Base-by-base conservation (phyloP, 139 green algal genomes). In the Mychonastes homosphaera region DNA sequence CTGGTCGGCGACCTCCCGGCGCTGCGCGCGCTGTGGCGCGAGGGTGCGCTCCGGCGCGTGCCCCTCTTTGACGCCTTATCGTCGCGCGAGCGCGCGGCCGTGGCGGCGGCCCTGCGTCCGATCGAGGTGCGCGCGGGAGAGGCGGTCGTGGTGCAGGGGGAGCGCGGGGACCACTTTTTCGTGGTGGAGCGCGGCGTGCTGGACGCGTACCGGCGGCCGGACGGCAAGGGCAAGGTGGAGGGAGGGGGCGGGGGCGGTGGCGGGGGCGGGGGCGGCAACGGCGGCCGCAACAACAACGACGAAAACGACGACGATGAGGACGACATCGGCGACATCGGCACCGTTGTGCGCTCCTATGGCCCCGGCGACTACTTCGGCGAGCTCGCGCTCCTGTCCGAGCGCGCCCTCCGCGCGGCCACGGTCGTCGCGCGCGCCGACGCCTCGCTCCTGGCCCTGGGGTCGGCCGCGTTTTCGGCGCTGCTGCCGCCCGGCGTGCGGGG, bases 311-410 rank as follows among this genome's bases (percentile, higher is more conserved):
- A 35, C 19, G 6, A 41, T 39, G 28, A 13, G 21, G 13, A 28
- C 13, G 26, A 56, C 10, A 41, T 19, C 10, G 48, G 10, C 10
- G 9, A 54, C 18, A 54, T 19, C 24, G 8, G 7, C n/a, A 58
- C 51, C 28, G 19, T 49, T 21, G 38, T 50, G 3, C 61, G 69
- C 3, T 68, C 65, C 1, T 72, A 2, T 36, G 30, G 15, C 35
- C 24, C 45, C 67, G 69, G 69, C 27, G 48, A 53, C 49, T 95
- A 87, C 65, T 96, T 96, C 72, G 90, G 90, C 19, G 89, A 97
- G 78, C 67, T 88, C 23, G 76, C 89, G 4, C 80, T 97, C 47
- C 72, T 97, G 57, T 55, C 63, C 0, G 82, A 84, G 27, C 74
- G 73, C 59, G 79, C 73, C 40, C 79, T 73, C 6, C 76, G 90